phyloP scores from a whole-genome alignment of 1,139 yeast genomes.

The Protomyces lactucae-debilis region DNA sequence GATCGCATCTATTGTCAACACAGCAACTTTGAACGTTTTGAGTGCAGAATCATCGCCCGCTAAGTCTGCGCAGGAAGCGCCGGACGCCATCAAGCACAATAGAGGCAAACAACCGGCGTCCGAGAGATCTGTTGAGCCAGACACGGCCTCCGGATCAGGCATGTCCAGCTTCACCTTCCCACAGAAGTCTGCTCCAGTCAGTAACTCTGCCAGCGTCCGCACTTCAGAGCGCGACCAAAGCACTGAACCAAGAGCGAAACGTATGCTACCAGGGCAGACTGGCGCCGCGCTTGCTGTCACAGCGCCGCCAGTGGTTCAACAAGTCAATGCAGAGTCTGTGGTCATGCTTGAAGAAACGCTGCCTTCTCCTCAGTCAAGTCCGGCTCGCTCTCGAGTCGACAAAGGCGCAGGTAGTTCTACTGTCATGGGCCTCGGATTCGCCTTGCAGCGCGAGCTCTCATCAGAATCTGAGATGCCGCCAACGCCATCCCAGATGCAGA shows the following conservation, averaged over 20 bases:
- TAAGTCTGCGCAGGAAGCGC: background rate
- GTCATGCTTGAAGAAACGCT: background rate
- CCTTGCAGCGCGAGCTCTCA: conserved; percentile 16
- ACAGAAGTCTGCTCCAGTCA: background rate
- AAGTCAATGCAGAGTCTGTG: background rate
- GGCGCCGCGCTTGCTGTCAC: background rate
- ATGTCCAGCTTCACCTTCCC: background rate
- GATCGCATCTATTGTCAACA: conserved; percentile 10
- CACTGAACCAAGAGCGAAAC: background rate
- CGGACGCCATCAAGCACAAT: background rate
- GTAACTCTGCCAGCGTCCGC: background rate
- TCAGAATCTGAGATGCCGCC: conserved; percentile 19
- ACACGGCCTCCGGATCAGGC: background rate
- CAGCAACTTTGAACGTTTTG: background rate
- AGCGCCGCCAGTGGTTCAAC: background rate
- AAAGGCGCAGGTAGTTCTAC: background rate
- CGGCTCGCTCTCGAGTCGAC: background rate
- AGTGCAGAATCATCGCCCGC: background rate
- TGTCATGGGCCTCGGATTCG: conserved; percentile 12
- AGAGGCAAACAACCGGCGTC: background rate
- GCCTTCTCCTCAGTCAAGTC: conserved; percentile 7
- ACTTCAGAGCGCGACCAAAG: background rate
- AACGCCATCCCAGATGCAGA: conserved; percentile 1
- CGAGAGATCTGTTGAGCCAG: background rate
- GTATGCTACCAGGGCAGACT: background rate